Percentiles rank a stretch among this genome's conserved stretches.
Evolutionary conservation across 176 grass and related monocot species (phyloP).

Genomic region (Panicum miliaceum): DNA sequence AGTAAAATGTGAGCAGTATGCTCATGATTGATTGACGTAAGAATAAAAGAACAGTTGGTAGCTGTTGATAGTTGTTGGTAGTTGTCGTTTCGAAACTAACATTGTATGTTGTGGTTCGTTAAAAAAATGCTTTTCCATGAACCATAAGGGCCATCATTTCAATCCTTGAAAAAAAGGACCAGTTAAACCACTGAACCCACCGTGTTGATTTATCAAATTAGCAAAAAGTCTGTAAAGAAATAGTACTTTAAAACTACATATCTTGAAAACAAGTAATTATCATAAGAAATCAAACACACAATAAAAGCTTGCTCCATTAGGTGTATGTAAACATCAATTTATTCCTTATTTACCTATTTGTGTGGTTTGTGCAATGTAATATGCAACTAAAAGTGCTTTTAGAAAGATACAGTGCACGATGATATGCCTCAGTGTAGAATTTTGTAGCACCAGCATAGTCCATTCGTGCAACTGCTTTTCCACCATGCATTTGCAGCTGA

Average conservation of each 20-base stretch:
- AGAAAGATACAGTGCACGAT: not conserved
- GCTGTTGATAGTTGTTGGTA: not conserved
- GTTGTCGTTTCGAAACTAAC: not conserved
- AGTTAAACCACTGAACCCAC: not conserved
- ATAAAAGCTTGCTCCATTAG: not conserved
- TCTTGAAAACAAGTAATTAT: not conserved
- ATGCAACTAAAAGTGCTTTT: not conserved
- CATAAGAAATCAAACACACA: not conserved
- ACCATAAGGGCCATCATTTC: not conserved
- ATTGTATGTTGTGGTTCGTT: not conserved
- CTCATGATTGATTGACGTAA: not conserved
- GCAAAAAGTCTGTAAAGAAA: not conserved
- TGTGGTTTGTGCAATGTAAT: not conserved
- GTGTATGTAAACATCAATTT: not conserved
- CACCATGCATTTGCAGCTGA: slow-evolving; percentile 41
- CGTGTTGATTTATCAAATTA: not conserved
- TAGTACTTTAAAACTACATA: not conserved
- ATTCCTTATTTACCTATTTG: not conserved
- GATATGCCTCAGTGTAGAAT: slow-evolving; percentile 40
- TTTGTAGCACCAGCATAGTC: slow-evolving; percentile 34
- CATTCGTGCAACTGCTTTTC: slow-evolving; percentile 6
- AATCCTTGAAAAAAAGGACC: not conserved
- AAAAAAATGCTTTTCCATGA: not conserved
- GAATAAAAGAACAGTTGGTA: not conserved
- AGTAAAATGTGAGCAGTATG: not conserved